Conservation (phyloP, 2,329 filamentous ascomycete species). For the Aspergillus sergii region DNA sequence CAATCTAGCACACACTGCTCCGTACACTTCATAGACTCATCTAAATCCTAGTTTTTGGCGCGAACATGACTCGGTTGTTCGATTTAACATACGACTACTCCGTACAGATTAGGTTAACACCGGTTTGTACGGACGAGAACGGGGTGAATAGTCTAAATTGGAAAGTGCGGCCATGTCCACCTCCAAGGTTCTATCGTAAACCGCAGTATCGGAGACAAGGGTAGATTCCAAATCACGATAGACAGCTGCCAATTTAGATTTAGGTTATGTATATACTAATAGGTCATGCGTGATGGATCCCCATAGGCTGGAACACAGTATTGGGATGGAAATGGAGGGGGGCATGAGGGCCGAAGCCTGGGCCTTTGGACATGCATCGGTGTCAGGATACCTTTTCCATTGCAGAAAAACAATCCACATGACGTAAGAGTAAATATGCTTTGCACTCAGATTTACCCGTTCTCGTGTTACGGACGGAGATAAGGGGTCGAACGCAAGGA, state of each 20-base stretch:
- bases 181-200: neutral
- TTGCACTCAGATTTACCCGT: neutral
- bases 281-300: slow-evolving; percentile 1
- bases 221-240: slow-evolving; percentile 4
- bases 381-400: neutral
- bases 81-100: neutral
- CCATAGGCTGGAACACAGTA: neutral
- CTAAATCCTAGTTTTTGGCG: neutral
- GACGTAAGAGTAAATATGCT: neutral
- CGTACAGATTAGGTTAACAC: too few relatives aligned
- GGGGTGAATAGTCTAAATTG: neutral
- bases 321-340: neutral
- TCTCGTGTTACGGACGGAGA: neutral
- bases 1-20: neutral
- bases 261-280: slow-evolving; percentile 5
- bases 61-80: neutral
- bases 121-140: neutral
- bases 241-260: neutral
- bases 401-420: neutral
- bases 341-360: neutral
- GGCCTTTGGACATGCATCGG: neutral
- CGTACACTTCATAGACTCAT: neutral
- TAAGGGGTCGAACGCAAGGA: neutral
- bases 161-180: neutral
- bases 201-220: neutral